Base-by-base conservation (phyloP, 2,329 filamentous ascomycete species). In the Furcasterigmium furcatum region DNA sequence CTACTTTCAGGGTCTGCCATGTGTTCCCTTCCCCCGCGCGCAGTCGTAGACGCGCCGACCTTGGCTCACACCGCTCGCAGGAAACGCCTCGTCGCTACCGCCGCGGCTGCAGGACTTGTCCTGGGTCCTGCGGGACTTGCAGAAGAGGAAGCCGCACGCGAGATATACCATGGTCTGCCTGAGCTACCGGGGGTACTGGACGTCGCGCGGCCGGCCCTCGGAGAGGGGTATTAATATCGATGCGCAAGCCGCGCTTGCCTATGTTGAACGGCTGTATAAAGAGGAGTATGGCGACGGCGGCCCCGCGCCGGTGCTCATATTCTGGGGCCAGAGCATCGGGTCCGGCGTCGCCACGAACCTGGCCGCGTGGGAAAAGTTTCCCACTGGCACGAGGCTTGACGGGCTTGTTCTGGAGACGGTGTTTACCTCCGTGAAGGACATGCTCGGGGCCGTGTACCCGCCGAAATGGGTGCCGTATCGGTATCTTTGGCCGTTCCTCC, bases 301-400 rank as follows among this genome's bases (percentile, higher is more conserved):
- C 45, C 20, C 43, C 43, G 25, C 19, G 42, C 64, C 68, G 14
- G 56, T 67, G 8, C 49, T 88, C 1, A 57, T 90, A 1, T 64
- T 91, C 10, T 91, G 87, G 87, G 87, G 87, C 0, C 87, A 91
- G 61, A 89, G 84, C 51, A 82, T 91, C 44, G 88, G 88, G 2
- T 79, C 83, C 21, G 87, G 84, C 2, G 78, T 91, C 35, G 86
- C 84, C 12, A 83, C 82, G 14, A 82, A 78, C 42, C 73, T 84
- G 3, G 75, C 79, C 13, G 67, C 57, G 39, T 52, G 46, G 46
- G 47, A 56, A 3, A 36, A 51, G 24, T 55, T 67, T 34, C 64
- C 65, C 4, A 45, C 68, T 3, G 71, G 63, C 49, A 68, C 71
- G 44, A 57, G 58, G 29, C 60, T 75, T 29, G 51, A 66, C 38